Evolutionary conservation across 2,329 filamentous ascomycete species (phyloP).

Genomic region (Pseudogymnoascus sp.): DNA sequence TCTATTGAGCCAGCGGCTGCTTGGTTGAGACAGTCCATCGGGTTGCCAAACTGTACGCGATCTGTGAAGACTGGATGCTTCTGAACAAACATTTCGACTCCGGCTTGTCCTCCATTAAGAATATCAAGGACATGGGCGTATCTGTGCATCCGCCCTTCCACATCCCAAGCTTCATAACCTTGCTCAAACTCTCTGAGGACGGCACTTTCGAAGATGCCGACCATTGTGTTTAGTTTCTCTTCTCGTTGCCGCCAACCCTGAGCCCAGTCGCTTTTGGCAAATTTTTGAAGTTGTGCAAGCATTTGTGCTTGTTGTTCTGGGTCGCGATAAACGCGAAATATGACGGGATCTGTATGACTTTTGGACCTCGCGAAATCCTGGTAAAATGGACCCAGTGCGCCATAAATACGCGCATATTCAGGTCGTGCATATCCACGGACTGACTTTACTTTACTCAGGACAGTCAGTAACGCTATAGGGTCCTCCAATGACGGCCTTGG

Average conservation of each 20-base stretch:
- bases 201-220: slow-evolving; percentile 79
- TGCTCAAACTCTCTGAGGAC: slow-evolving; percentile 88
- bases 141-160: slow-evolving; percentile 78
- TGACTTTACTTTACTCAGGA: slow-evolving; percentile 65
- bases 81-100: slow-evolving; percentile 77
- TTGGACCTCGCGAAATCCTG: slow-evolving; percentile 65
- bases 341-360: slow-evolving; percentile 68
- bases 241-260: slow-evolving; percentile 64
- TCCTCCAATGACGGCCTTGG: slow-evolving; percentile 42
- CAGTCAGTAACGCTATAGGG: slow-evolving; percentile 52
- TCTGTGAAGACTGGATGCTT: slow-evolving; percentile 79
- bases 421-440: slow-evolving; percentile 77
- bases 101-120: slow-evolving; percentile 72
- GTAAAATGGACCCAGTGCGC: slow-evolving; percentile 83
- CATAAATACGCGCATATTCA: slow-evolving; percentile 86
- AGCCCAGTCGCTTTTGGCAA: slow-evolving; percentile 73
- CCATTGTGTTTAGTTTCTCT: slow-evolving; percentile 65
- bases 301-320: slow-evolving; percentile 88
- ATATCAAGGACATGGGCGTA: slow-evolving; percentile 80
- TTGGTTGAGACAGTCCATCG: slow-evolving; percentile 73
- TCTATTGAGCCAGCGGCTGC: slow-evolving; percentile 59
- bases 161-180: slow-evolving; percentile 80
- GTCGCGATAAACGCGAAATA: slow-evolving; percentile 81
- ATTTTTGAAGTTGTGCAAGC: slow-evolving; percentile 69
- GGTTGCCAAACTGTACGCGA: slow-evolving; percentile 60